Evolutionary conservation across 2,329 filamentous ascomycete species (phyloP), one percentile per base, ranked within the genome.

Genomic region (Fusarium sp.): DNA sequence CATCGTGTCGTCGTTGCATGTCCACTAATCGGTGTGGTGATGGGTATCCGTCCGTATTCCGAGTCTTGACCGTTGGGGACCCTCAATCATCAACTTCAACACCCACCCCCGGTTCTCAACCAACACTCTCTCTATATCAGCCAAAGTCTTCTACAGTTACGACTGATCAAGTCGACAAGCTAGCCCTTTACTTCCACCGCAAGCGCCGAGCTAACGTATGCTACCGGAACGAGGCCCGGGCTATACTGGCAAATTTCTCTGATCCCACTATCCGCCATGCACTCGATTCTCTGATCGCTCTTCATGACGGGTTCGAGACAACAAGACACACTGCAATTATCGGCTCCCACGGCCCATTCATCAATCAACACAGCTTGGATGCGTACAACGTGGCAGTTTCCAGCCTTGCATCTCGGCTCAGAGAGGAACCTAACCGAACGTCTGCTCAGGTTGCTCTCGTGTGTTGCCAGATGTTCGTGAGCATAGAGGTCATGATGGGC

Each of bases 391-490:
- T 37, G 18, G 62, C 62, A 56, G 25, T 58, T 37, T 57, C 62
- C 13, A 48, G 23, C 50, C 35, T 65, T 6, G 62, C 39, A 25
- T 39, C 14, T 18, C 60, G 50, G 16, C 65, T 37, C 23, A 57
- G 30, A 25, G 48, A 56, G 20, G 18, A 67, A 32, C 45, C 65
- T 13, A 37, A 18, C 41, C 35, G 35, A 27, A n/a, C 37, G 4
- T 63, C 59, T 39, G 50, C 60, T 16, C 48, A 50, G 50, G 60
- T 50, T 34, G 65, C 65, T 5, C 58, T 67, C 32, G 45, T 67
- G 18, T 67, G 65, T 50, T 67, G 65, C 11, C 59, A 67, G 50
- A 63, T 67, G 65, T 67, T 67, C 37, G 32, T 67, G 10, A 67
- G 65, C 59, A 67, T 67, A 25, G 65, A 67, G 39, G 34, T 64